A percentile compares a stretch with the other conserved stretches of the same genome.
phyloP scores from a whole-genome alignment of 1,284 basidiomycete species.

The Ceratobasidium sp. region DNA sequence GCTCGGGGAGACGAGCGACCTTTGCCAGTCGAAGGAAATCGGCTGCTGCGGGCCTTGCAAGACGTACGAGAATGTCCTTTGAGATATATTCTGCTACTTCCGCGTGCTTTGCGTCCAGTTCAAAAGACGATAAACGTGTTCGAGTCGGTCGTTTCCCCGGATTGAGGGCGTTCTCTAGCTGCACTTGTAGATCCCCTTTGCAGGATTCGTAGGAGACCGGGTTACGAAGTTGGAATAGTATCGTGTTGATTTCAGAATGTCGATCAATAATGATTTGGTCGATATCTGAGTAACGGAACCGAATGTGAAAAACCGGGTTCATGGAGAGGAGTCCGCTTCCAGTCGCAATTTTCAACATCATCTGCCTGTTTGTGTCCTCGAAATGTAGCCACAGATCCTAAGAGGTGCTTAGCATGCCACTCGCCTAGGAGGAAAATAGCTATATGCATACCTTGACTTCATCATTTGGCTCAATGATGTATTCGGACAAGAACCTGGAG shows the following conservation, averaged over 20 bases:
- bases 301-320: slow-evolving; percentile 5
- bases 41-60: slow-evolving; percentile 68
- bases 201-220: slow-evolving; percentile 58
- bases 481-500: slow-evolving; percentile 68
- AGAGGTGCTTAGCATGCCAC: background rate
- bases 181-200: slow-evolving; percentile 62
- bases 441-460: slow-evolving; percentile 56
- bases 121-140: slow-evolving; percentile 39
- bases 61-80: slow-evolving; percentile 58
- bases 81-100: slow-evolving; percentile 21
- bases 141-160: slow-evolving; percentile 57
- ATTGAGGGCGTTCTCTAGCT: slow-evolving; percentile 60
- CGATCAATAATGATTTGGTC: slow-evolving; percentile 16
- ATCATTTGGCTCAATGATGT: slow-evolving; percentile 58
- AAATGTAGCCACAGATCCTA: slow-evolving; percentile 12
- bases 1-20: slow-evolving; percentile 13
- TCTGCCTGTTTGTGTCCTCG: slow-evolving; percentile 15
- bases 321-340: background rate
- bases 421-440: slow-evolving; percentile 60
- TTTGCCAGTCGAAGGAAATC: slow-evolving; percentile 68
- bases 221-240: slow-evolving; percentile 23
- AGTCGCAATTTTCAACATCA: background rate
- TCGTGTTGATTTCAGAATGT: slow-evolving; percentile 15
- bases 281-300: slow-evolving; percentile 34
- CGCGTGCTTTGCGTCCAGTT: slow-evolving; percentile 53